These are phyloP conservation scores for Brassica juncea DNA, from an alignment of 345 rosid genomes.

Conservation along the genomic window DNA sequence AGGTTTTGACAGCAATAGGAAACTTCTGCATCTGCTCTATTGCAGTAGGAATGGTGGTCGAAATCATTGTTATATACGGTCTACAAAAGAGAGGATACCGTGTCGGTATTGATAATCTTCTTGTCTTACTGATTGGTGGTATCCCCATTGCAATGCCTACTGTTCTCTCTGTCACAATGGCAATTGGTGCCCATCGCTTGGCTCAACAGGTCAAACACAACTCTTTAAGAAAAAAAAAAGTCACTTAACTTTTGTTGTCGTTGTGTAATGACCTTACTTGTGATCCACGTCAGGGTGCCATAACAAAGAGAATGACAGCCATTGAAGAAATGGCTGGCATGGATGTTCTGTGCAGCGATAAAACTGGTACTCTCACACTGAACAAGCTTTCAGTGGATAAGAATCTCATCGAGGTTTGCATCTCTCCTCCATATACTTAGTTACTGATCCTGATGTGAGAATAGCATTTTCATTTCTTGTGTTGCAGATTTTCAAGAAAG, in stretches of 20 bases:
- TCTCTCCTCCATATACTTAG: background rate
- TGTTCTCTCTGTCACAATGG: background rate
- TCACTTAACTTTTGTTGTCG: background rate
- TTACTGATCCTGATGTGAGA: background rate
- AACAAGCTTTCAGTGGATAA: slow-evolving; percentile 89
- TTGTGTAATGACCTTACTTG: background rate
- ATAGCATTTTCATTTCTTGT: background rate
- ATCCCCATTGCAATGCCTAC: background rate
- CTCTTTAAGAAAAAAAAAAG: background rate
- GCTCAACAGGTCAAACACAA: background rate
- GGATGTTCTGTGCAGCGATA: slow-evolving; percentile 58
- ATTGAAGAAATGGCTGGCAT: slow-evolving; percentile 48
- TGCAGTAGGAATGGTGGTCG: background rate
- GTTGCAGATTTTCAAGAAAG: slow-evolving; percentile 60
- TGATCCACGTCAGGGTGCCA: slow-evolving; percentile 58
- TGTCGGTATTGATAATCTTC: background rate
- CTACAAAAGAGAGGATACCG: background rate
- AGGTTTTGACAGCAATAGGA: background rate
- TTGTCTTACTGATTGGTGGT: background rate
- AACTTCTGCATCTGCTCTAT: background rate
- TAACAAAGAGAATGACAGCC: slow-evolving; percentile 69
- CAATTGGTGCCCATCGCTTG: background rate
- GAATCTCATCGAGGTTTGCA: slow-evolving; percentile 18
- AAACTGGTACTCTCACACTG: slow-evolving; percentile 78
- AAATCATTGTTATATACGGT: background rate